Evolutionary conservation across 345 rosid species (phyloP).

Genomic region (Brassica nigra): DNA sequence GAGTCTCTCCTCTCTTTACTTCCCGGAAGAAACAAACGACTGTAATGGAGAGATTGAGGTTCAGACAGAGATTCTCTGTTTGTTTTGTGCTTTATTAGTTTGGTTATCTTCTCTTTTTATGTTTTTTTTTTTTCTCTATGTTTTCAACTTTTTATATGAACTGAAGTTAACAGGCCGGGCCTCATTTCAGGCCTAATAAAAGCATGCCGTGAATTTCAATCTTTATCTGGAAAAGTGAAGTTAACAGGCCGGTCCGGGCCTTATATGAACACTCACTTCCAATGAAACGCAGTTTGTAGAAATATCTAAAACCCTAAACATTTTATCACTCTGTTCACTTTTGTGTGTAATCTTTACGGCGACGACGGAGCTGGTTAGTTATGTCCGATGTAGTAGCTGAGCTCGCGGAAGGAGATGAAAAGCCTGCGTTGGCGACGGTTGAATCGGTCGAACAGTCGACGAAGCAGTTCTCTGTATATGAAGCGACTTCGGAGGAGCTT

Average conservation of each 20-base stretch:
- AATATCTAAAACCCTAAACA: slow-evolving; percentile 38
- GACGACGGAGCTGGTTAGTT: slow-evolving; percentile 18
- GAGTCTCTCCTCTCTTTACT: too few species aligned
- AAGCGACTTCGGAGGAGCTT: slow-evolving; percentile 64
- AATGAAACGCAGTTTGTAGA: background rate
- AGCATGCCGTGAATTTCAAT: background rate
- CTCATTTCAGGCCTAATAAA: background rate
- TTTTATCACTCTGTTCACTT: background rate
- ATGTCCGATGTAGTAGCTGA: slow-evolving; percentile 38
- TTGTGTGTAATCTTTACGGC: background rate
- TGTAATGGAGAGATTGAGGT: too few species aligned
- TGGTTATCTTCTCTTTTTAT: too few species aligned
- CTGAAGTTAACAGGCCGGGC: background rate
- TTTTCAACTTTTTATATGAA: background rate
- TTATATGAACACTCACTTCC: background rate
- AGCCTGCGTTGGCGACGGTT: slow-evolving; percentile 4
- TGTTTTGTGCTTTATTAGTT: background rate
- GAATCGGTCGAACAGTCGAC: background rate
- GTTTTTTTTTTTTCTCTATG: too few species aligned
- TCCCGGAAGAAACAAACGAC: too few species aligned
- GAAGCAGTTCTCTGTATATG: slow-evolving; percentile 39
- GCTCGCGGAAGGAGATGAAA: slow-evolving; percentile 22
- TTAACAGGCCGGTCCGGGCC: background rate
- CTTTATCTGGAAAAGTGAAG: background rate
- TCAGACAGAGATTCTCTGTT: background rate